These are phyloP conservation scores for Camillea tinctor DNA, from an alignment of 2,329 filamentous ascomycete species.

Conservation along the genomic window DNA sequence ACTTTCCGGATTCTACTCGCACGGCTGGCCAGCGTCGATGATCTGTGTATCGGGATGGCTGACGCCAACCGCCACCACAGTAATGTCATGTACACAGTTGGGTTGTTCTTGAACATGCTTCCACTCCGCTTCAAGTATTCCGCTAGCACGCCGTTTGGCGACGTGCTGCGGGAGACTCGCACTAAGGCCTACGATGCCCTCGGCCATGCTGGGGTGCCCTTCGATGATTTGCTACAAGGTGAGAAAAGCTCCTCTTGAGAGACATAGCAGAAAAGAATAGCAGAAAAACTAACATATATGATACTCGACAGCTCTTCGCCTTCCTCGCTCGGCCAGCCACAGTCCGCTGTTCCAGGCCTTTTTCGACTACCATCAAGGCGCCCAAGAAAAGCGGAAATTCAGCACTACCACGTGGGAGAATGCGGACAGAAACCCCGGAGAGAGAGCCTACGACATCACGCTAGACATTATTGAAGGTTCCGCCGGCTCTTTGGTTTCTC, in stretches of 20 bases:
- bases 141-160: neutral
- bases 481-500: neutral
- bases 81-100: conserved; percentile 28
- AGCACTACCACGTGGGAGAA: neutral
- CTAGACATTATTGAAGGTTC: conserved; percentile 4
- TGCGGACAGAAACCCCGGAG: conserved; percentile 9
- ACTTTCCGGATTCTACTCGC: conserved; percentile 32
- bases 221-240: conserved; percentile 41
- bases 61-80: conserved; percentile 35
- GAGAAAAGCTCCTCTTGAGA: conserved; percentile 31
- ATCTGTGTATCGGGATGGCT: conserved; percentile 41
- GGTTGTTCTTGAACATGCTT: conserved; percentile 38
- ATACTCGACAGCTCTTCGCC: conserved; percentile 26
- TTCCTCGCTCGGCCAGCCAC: conserved; percentile 28
- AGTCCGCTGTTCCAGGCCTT: conserved; percentile 46
- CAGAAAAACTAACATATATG: neutral
- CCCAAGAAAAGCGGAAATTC: conserved; percentile 22
- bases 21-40: conserved; percentile 23
- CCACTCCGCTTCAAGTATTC: conserved; percentile 27
- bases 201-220: conserved; percentile 40
- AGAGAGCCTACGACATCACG: conserved; percentile 16
- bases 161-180: neutral
- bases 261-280: neutral
- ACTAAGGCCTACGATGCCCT: conserved; percentile 27
- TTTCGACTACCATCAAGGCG: conserved; percentile 44